A percentile compares a stretch with the other conserved stretches of the same genome.
Evolutionary conservation across 2,329 filamentous ascomycete species (phyloP).

Genomic region (Diaporthe citrichinensis): DNA sequence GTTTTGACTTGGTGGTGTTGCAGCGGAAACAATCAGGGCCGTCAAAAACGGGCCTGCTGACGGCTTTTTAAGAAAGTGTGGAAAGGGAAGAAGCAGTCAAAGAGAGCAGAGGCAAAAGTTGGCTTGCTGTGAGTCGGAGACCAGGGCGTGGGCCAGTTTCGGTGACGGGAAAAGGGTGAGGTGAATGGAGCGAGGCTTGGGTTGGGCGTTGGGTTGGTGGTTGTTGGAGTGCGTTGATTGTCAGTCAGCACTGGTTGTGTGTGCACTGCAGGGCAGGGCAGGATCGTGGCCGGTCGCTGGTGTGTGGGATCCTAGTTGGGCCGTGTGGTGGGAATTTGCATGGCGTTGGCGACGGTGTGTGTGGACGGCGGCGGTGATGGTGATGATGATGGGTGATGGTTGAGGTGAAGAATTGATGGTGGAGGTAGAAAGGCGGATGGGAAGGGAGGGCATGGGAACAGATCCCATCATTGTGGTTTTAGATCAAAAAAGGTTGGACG

Average conservation of each 20-base stretch:
- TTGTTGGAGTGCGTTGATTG: constrained; percentile 9
- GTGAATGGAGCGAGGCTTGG: constrained; percentile 12
- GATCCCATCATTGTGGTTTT: constrained; percentile 38
- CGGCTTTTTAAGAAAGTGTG: not conserved
- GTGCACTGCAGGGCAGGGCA: constrained; percentile 22
- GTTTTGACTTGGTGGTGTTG: constrained; percentile 20
- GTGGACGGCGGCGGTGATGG: constrained; percentile 41
- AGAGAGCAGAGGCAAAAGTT: not conserved
- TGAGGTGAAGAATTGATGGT: constrained; percentile 40
- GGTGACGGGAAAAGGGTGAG: constrained; percentile 26
- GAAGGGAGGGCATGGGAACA: constrained; percentile 38
- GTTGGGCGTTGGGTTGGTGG: constrained; percentile 14
- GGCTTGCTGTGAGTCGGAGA: constrained; percentile 22
- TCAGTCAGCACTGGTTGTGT: constrained; percentile 32
- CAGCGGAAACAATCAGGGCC: constrained; percentile 18
- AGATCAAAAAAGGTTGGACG: constrained; percentile 39
- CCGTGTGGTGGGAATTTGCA: constrained; percentile 31
- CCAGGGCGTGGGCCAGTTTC: constrained; percentile 16
- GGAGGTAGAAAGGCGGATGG: constrained; percentile 36
- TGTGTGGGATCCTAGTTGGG: constrained; percentile 29
- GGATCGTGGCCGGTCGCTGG: constrained; percentile 30
- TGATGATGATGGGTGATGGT: constrained; percentile 43
- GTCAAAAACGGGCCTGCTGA: not conserved
- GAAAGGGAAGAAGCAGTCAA: not conserved
- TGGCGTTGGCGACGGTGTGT: constrained; percentile 43